Conservation (phyloP, 352 stramenopile species). For the Sclerospora graminicola region DNA sequence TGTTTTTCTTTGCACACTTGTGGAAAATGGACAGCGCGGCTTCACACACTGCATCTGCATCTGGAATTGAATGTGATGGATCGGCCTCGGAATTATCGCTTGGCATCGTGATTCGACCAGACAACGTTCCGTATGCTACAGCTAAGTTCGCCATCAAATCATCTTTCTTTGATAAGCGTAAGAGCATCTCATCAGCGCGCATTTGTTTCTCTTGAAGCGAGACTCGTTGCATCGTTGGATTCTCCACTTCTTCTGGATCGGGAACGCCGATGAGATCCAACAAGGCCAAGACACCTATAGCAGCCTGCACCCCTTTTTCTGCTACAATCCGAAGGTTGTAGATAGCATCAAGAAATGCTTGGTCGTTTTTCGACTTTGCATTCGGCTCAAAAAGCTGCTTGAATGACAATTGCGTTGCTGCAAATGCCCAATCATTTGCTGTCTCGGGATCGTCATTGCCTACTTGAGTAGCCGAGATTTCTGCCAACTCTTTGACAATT, state of each 20-base stretch:
- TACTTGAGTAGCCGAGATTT: slow-evolving; percentile 8
- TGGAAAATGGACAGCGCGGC: slow-evolving; percentile 40
- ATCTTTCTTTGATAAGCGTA: slow-evolving; percentile 17
- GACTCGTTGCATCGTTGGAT: slow-evolving; percentile 3
- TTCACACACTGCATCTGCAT: slow-evolving; percentile 18
- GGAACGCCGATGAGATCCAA: slow-evolving; percentile 44
- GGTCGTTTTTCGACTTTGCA: slow-evolving; percentile 1
- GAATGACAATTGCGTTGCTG: slow-evolving; percentile 47
- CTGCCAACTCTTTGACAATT: slow-evolving; percentile 22
- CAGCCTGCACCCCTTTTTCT: slow-evolving; percentile 30
- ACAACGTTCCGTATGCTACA: slow-evolving; percentile 42
- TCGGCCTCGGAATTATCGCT: background rate
- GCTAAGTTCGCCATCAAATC: slow-evolving; percentile 55
- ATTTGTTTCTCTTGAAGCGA: slow-evolving; percentile 17
- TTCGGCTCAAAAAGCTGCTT: slow-evolving; percentile 47
- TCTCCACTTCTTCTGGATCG: slow-evolving; percentile 13
- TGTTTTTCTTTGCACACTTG: slow-evolving; percentile 43
- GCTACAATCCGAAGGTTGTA: slow-evolving; percentile 30
- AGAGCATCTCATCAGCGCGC: slow-evolving; percentile 25
- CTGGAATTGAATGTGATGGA: background rate
- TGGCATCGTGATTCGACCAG: slow-evolving; percentile 15
- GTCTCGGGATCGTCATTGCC: slow-evolving; percentile 2
- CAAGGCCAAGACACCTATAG: slow-evolving; percentile 36
- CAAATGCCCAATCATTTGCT: slow-evolving; percentile 36
- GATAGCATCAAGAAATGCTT: slow-evolving; percentile 32